A percentile compares a stretch with the other conserved stretches of the same genome.
These are phyloP conservation scores for Albugo laibachii DNA, from an alignment of 352 stramenopile species.

Conservation along the genomic window DNA sequence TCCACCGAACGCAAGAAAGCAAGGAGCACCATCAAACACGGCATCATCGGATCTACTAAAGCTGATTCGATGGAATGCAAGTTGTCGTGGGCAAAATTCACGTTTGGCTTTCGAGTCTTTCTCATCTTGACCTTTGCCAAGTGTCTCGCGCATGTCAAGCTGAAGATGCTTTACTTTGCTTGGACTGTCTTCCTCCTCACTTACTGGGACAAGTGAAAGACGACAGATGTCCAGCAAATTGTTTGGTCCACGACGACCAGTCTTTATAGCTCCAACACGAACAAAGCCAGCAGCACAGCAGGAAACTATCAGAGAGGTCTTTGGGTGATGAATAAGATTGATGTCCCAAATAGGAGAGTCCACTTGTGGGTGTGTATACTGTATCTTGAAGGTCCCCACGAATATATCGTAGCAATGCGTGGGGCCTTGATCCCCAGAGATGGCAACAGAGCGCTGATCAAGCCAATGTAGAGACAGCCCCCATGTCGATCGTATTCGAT, in stretches of 20 bases:
- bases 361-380: conserved; percentile 34
- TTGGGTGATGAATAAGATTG: conserved; percentile 25
- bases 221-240: conserved; percentile 55
- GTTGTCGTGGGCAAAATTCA: conserved; percentile 56
- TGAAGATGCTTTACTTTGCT: conserved; percentile 22
- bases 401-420: conserved; percentile 62
- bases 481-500: conserved; percentile 69
- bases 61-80: conserved; percentile 46
- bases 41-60: conserved; percentile 15
- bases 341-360: conserved; percentile 73
- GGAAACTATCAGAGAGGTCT: conserved; percentile 30
- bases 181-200: background rate
- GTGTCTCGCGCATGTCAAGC: conserved; percentile 20
- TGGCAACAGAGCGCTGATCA: conserved; percentile 44
- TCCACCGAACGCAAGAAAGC: conserved; percentile 36
- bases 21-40: conserved; percentile 20
- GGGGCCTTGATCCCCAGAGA: conserved; percentile 64
- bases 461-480: conserved; percentile 59
- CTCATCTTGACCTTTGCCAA: conserved; percentile 25
- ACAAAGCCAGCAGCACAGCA: conserved; percentile 50
- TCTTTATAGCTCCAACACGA: conserved; percentile 29
- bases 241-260: conserved; percentile 29
- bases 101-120: conserved; percentile 17
- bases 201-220: conserved; percentile 18
- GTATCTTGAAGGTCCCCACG: conserved; percentile 8